These are phyloP conservation scores for Vitis rupestris DNA, from an alignment of 164 flowering plant genomes.

Conservation along the genomic window DNA sequence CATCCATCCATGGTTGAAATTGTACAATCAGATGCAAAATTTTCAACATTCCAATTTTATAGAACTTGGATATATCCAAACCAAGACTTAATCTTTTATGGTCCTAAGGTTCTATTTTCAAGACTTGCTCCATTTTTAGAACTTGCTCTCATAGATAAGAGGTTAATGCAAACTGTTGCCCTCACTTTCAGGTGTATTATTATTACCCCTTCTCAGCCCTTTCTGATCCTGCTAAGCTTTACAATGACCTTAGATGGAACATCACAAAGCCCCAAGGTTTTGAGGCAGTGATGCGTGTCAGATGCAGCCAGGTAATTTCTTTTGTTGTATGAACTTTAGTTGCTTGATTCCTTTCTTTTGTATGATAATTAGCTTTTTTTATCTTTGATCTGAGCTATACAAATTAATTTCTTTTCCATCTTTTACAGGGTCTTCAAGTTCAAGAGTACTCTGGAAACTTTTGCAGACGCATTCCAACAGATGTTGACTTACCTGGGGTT, in stretches of 20 bases:
- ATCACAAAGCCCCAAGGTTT: conserved; percentile 96
- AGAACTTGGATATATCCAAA: too few relatives aligned
- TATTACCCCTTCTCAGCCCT: conserved; percentile 90
- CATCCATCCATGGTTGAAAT: too few relatives aligned
- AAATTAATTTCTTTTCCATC: background rate
- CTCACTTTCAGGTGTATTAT: conserved; percentile 70
- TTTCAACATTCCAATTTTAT: too few relatives aligned
- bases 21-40: too few relatives aligned
- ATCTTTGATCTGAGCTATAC: background rate
- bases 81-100: too few relatives aligned
- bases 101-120: too few relatives aligned
- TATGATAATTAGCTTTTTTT: background rate
- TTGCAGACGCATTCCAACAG: conserved; percentile 96
- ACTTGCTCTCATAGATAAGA: background rate
- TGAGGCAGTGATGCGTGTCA: conserved; percentile 99
- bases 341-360: background rate
- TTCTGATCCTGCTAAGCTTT: conserved; percentile 92
- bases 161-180: background rate
- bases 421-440: conserved; percentile 89
- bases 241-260: conserved; percentile 99
- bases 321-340: background rate
- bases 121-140: background rate
- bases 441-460: conserved; percentile 94
- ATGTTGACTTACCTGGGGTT: conserved; percentile 96
- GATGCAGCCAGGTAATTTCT: conserved; percentile 88